Conservation (phyloP, 139 green algal species). For the Closterium sp. region DNA sequence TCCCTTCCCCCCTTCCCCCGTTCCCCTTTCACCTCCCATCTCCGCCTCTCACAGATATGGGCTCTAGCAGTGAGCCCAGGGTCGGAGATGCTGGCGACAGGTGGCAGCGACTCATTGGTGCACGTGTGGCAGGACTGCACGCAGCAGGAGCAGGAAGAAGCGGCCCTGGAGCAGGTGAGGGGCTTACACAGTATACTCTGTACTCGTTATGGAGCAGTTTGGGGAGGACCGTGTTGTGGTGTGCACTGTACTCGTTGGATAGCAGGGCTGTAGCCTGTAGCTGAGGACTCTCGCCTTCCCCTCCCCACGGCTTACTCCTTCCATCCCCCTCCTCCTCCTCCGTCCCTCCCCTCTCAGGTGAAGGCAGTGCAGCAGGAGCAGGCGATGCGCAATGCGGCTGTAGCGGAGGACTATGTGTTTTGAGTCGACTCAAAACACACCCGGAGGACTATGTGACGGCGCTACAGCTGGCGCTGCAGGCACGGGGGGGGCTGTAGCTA, state of each 20-base stretch:
- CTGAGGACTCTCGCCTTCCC: too few relatives aligned
- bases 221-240: too few relatives aligned
- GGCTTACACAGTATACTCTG: not conserved
- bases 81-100: constrained; percentile 64
- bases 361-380: not conserved
- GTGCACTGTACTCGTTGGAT: too few relatives aligned
- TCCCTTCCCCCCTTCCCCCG: not conserved
- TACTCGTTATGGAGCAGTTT: not conserved
- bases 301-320: not conserved
- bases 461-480: constrained; percentile 65
- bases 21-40: not conserved
- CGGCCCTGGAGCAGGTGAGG: constrained; percentile 10
- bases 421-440: too few relatives aligned
- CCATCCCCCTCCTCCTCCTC: too few relatives aligned
- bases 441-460: constrained; percentile 69
- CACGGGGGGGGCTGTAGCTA: too few relatives aligned
- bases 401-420: too few relatives aligned
- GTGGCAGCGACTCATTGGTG: constrained; percentile 76
- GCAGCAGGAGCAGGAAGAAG: constrained; percentile 54
- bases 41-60: constrained; percentile 57
- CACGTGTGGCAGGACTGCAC: constrained; percentile 83
- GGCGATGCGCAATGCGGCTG: not conserved
- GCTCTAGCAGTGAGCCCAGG: constrained; percentile 57
- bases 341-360: not conserved
- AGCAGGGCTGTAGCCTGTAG: too few relatives aligned